Base-by-base conservation (phyloP, 768 basidiomycete genomes). In the Naganishia friedmannii region DNA sequence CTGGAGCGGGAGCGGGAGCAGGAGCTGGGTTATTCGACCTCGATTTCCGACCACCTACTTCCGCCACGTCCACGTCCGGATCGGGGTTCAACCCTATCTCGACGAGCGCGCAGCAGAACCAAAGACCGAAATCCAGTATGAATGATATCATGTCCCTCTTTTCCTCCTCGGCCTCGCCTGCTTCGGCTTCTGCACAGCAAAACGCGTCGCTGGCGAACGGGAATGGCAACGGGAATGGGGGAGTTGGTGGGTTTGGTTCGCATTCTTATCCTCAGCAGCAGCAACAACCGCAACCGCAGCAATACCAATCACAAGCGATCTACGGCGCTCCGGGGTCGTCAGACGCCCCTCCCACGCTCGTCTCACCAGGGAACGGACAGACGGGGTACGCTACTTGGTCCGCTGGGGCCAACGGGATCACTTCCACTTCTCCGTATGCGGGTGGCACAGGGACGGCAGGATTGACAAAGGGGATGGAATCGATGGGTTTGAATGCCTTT, bases 111-210 rank as follows among this genome's bases (percentile, higher is more conserved):
- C 34, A 37, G 48, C 21, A 15, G 45, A 17, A 4, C 45, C 48
- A 74, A 8, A 75, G 74, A 29, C 74, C 76, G 12, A 75, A 77
- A 48, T 74, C 73, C 0, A 74, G 72, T 60, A 79, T 78, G 65
- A 73, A 75, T 5, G 79, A 80, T 53, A 80, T 80, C 72, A 76
- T 80, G 75, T 78, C 78, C 7, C 69, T 80, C 15, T 80, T 79
- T 72, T 53, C 70, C 23, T 29, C 73, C 29, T 46, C 74, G 29
- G 57, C 77, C 9, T 46, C 71, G 19, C 32, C 72, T 15, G n/a
- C n/a, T n/a, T 34, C 74, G 15, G 48, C 74, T 53, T 53, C 42
- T 28, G 21, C 69, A 10, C 57, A 39, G 6, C 26, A 34, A 10
- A 34, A 4, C 4, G 32, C 31, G 7, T 51, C n/a, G 28, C 23